These are phyloP conservation scores for Austropuccinia psidii DNA, from an alignment of 1,284 basidiomycete species.

Conservation along the genomic window DNA sequence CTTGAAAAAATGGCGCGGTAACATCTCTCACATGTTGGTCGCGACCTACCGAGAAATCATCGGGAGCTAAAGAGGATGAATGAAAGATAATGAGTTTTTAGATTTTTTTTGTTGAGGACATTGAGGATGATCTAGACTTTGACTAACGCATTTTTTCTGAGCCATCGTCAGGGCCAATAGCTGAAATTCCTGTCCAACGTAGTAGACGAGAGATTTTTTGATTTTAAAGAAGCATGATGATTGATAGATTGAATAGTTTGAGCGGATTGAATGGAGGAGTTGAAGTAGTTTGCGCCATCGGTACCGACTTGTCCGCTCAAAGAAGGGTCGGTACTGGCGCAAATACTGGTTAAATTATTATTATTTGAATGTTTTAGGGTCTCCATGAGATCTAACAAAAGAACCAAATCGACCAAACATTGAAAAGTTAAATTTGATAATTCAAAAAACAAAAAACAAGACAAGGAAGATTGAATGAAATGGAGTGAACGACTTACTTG, in stretches of 20 bases:
- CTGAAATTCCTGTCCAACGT: slow-evolving; percentile 32
- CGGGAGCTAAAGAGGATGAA: slow-evolving; percentile 23
- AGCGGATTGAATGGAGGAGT: slow-evolving; percentile 2
- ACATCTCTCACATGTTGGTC: slow-evolving; percentile 38
- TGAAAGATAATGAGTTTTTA: neutral
- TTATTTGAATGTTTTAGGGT: slow-evolving; percentile 24
- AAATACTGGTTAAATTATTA: slow-evolving; percentile 35
- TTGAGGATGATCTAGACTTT: no score
- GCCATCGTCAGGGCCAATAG: slow-evolving; percentile 36
- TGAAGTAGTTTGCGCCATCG: slow-evolving; percentile 27
- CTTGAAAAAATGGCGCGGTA: slow-evolving; percentile 28
- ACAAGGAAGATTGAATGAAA: no score
- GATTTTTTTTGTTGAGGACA: no score
- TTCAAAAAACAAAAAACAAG: no score
- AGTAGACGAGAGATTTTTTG: slow-evolving; percentile 30
- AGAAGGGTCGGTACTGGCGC: slow-evolving; percentile 37
- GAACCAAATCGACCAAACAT: no score
- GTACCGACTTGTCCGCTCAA: slow-evolving; percentile 36
- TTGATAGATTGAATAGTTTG: neutral
- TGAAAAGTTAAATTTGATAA: no score
- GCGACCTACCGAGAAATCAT: slow-evolving; percentile 27
- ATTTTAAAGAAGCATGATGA: slow-evolving; percentile 2
- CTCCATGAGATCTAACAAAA: no score
- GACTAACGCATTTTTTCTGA: slow-evolving; percentile 32
- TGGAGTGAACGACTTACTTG: no score